phyloP scores from a whole-genome alignment of 2,329 filamentous ascomycete genomes.

The Neofusicoccum sp. region DNA sequence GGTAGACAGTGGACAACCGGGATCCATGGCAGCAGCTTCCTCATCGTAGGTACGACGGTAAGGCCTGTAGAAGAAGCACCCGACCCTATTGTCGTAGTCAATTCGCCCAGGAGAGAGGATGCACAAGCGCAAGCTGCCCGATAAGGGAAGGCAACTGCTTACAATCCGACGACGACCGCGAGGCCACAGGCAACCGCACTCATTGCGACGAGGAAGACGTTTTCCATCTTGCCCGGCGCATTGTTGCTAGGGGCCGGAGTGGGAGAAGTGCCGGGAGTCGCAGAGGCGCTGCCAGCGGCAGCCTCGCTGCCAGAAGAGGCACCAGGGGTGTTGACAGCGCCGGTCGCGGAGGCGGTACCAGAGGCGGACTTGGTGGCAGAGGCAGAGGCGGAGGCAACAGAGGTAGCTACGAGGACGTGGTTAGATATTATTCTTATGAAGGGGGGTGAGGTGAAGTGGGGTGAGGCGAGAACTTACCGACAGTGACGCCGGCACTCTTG shows the following conservation, averaged over 20 bases:
- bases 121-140: not conserved
- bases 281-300: not conserved
- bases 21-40: not conserved
- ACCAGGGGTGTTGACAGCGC: not conserved
- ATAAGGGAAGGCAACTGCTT: not conserved
- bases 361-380: not conserved
- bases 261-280: not conserved
- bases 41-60: too few species aligned
- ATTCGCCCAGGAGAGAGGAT: not conserved
- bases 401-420: not conserved
- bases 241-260: slow-evolving; percentile 2
- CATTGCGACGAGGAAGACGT: not conserved
- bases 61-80: too few species aligned
- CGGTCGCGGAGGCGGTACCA: not conserved
- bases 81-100: not conserved
- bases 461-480: not conserved
- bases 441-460: not conserved
- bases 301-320: not conserved
- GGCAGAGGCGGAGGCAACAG: not conserved
- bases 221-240: not conserved
- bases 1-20: not conserved
- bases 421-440: not conserved
- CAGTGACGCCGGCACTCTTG: slow-evolving; percentile 15
- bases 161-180: not conserved
- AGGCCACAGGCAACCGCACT: not conserved